A percentile compares a stretch with the other conserved stretches of the same genome.
Conservation (phyloP, 768 basidiomycete species). For the Coprinopsis marcescibilis region DNA sequence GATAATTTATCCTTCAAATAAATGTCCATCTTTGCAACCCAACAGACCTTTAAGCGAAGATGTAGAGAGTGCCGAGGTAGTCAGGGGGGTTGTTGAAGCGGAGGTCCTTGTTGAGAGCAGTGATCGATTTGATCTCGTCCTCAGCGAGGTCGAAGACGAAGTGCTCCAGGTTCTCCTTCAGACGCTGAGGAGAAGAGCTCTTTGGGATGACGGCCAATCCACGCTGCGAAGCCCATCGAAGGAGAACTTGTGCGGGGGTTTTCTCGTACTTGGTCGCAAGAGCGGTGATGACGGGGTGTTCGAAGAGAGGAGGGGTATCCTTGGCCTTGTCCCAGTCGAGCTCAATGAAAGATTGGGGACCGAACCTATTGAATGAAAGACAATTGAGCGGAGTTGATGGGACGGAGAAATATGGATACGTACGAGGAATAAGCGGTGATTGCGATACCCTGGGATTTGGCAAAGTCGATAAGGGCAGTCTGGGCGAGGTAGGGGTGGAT, state of each 20-base stretch:
- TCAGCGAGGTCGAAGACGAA: conserved; percentile 43
- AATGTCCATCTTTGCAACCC: neutral
- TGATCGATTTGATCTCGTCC: conserved; percentile 54
- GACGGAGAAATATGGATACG: conserved; percentile 16
- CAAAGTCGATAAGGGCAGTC: conserved; percentile 48
- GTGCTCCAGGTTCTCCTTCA: conserved; percentile 44
- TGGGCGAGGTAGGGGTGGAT: conserved; percentile 70
- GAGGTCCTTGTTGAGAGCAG: conserved; percentile 43
- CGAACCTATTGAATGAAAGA: conserved; percentile 13
- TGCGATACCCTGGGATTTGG: conserved; percentile 51
- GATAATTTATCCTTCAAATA: too few species aligned
- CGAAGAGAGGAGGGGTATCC: conserved; percentile 44
- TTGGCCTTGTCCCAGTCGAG: conserved; percentile 56
- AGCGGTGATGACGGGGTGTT: conserved; percentile 36
- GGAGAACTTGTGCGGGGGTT: conserved; percentile 63
- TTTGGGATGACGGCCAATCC: conserved; percentile 76
- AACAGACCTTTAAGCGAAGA: conserved; percentile 3
- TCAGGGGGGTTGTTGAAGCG: conserved; percentile 7
- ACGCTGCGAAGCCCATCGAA: conserved; percentile 76
- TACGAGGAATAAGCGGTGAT: conserved; percentile 61
- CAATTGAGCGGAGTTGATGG: conserved; percentile 7
- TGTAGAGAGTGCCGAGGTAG: conserved; percentile 7
- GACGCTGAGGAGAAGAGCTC: conserved; percentile 41
- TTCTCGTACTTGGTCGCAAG: conserved; percentile 48
- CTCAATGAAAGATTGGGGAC: conserved; percentile 50